Conservation (phyloP, 1,284 basidiomycete genomes). For the Leccinum variabile region DNA sequence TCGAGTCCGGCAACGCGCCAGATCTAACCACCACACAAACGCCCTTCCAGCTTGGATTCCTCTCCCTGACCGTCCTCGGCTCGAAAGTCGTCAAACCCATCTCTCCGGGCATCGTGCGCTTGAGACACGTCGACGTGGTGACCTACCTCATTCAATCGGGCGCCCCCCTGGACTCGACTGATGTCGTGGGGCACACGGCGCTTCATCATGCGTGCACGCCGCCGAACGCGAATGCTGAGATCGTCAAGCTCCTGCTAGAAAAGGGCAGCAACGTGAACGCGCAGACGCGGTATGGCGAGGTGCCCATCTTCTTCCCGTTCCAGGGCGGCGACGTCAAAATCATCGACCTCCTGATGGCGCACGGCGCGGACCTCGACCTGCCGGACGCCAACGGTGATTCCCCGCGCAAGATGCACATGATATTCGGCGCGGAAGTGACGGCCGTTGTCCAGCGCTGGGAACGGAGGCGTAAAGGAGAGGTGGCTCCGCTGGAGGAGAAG, state of each 20-base stretch:
- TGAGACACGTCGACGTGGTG: slow-evolving; percentile 40
- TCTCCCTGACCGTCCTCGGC: slow-evolving; percentile 44
- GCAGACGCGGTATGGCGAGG: slow-evolving; percentile 48
- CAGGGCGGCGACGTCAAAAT: slow-evolving; percentile 36
- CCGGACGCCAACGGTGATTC: slow-evolving; percentile 46
- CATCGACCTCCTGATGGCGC: slow-evolving; percentile 51
- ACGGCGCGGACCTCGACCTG: slow-evolving; percentile 47
- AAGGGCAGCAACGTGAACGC: slow-evolving; percentile 46
- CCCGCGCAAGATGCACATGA: slow-evolving; percentile 35
- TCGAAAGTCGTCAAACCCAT: slow-evolving; percentile 38
- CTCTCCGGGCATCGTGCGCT: slow-evolving; percentile 1
- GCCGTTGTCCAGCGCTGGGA: slow-evolving; percentile 51
- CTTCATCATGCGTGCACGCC: slow-evolving; percentile 46
- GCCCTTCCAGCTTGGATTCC: slow-evolving; percentile 48
- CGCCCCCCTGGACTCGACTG: slow-evolving; percentile 42
- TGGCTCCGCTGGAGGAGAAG: slow-evolving; percentile 40
- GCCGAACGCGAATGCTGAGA: slow-evolving; percentile 26
- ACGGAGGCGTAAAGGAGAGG: slow-evolving; percentile 44
- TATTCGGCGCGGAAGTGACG: slow-evolving; percentile 46
- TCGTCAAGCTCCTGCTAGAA: slow-evolving; percentile 42
- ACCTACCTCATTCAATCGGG: slow-evolving; percentile 45
- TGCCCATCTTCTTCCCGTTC: slow-evolving; percentile 42
- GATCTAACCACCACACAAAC: slow-evolving; percentile 47
- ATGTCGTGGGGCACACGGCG: slow-evolving; percentile 52
- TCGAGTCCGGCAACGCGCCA: slow-evolving; percentile 42